Evolutionary conservation across 2,329 filamentous ascomycete genomes (phyloP), one percentile per base, ranked within the genome.

Genomic region (Cordyceps fumosorosea): DNA sequence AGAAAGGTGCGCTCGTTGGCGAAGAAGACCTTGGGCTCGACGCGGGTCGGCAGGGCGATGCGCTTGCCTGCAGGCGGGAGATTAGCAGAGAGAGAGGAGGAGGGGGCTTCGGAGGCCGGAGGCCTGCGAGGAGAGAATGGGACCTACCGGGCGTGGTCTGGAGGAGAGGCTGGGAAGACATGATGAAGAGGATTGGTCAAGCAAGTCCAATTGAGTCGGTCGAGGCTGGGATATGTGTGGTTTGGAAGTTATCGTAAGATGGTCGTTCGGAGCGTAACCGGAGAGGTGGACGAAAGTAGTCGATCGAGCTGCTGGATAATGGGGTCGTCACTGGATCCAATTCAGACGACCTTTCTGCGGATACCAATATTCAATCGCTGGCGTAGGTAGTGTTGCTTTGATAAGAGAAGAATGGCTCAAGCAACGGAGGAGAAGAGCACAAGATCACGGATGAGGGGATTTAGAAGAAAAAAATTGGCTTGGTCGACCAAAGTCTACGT

Each of bases 21-120:
- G 83, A 99, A 99, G 86, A 98, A 99, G 81, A 99, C 95, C 80
- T 99, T 99, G 71, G 95, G 95, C 78, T 99, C 95, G 77, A 99
- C 93, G 69, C 95, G 92, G 64, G 93, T 97, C 63, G 95, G 95
- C 67, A 99, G 91, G 71, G 95, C 93, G 75, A 99, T 98, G 74
- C 93, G 91, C 81, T 99, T 99, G 84, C 93, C 93, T 96, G 37
- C 40, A 65, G 71, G 64, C 69, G 16, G 34, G 3, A 54, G 16
- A 32, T 45, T 57, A 53, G 26, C 26, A 6, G 26, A 29, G 26
- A 29, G 26, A 29, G 26, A 29, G 47, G 26, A 29, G 34, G 8
- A 47, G n/a, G 24, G 34, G 29, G 18, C 11, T 42, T 14, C 8
- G 34, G 37, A 22, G 37, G 44, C 59, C 52, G 40, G 40, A 57